Base-by-base conservation (phyloP, 2,329 filamentous ascomycete species). In the Fusarium odoratissimum region DNA sequence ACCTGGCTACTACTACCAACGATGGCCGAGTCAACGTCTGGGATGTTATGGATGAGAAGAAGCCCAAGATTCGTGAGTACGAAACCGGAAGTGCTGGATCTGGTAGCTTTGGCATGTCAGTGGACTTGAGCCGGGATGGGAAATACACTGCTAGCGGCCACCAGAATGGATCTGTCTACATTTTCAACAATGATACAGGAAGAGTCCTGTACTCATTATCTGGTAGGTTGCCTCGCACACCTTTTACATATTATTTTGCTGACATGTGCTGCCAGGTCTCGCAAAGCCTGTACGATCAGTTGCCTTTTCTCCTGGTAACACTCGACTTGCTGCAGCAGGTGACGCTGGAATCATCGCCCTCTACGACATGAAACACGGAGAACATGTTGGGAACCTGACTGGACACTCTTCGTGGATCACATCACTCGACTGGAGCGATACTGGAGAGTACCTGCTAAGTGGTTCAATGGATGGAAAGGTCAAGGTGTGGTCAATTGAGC, bases 401-500 rank as follows among this genome's bases (percentile, higher is more conserved):
- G 94, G 92, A 2, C 93, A 95, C 80, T 88, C 90, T 1, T 92
- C 93, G 9, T 99, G 95, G 96, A 91, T 99, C 74, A 93, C 95
- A 69, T 92, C 92, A 37, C 86, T 98, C 46, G 94, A 97, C 80
- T 99, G 95, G 94, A 98, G 92, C 80, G 90, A 93, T 78, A 97
- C 93, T 8, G 96, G 96, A 52, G 95, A 98, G 83, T 97, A 93
- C 81, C 85, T 99, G 17, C 86, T 98, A 6, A 97, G 93, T 78
- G 94, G 94, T 52, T 91, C 93, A 3, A 94, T 97, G 81, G 95
- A 98, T 79, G 95, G 96, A 41, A 98, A 97, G 82, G 94, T 93
- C 68, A 98, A 97, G 83, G 93, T 98, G 35, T 99, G 96, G 96
- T 95, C 94, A 35, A 89, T 98, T 66, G 95, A 97, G 77, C 89